Base-by-base conservation (phyloP, 202 grass and related monocot genomes). In the Bolboschoenoplectus hybrid region DNA sequence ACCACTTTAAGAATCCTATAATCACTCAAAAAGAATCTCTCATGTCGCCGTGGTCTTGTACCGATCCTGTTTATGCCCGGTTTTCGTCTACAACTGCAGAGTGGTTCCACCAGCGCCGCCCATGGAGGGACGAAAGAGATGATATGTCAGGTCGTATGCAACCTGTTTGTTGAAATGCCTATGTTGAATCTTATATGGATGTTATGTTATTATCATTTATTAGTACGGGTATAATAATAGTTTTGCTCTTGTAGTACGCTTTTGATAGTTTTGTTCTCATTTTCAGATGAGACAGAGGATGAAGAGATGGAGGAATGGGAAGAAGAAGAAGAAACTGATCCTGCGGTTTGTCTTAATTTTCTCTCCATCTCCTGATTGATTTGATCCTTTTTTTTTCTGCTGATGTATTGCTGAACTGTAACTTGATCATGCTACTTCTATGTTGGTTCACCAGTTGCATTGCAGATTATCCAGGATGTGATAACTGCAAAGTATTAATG, bases 281-380 rank as follows among this genome's bases (percentile, higher is more conserved):
- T 86, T 65, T 66, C 72, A 62, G 80, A 81, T 72, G 88, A 89
- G 75, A 80, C 52, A 35, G 80, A 86, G 40, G 65, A 4, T 58
- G 84, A 85, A 81, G 89, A 91, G 69, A 83, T 66, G 36, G 55
- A 76, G 63, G 83, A 91, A 45, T 89, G 90, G 67, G 88, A 88
- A n/a, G 82, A 75, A 38, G 83, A 67, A 19, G 74, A 84, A 84
- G 57, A 47, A 19, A 41, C 65, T 32, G 84, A 90, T 62, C 63
- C 94, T 45, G 84, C 89, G 92, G 88, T 90, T 38, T 61, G 80
- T 80, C 10, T 69, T 74, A 76, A 76, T 63, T 74, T 2, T 70
- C 32, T 55, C 17, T 67, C n/a, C 45, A 72, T n/a, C 3, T 14
- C 55, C 66, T 14, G 34, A 44, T 79, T 41, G 0, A 6, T 41